Evolutionary conservation across 768 basidiomycete species (phyloP), one percentile per base, ranked within the genome.

Genomic region (Trametes coccinea): DNA sequence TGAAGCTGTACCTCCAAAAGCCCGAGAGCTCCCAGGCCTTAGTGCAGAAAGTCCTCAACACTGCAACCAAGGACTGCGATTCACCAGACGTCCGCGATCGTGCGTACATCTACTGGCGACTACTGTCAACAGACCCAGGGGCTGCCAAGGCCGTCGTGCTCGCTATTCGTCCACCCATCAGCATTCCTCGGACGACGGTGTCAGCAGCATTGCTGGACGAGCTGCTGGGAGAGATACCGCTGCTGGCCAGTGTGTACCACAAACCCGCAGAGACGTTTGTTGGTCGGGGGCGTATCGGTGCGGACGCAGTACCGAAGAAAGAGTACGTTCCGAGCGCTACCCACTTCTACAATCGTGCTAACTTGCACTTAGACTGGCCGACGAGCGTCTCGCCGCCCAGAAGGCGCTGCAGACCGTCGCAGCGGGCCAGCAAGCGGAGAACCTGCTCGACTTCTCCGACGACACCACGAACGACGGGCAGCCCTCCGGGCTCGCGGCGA

Each of bases 51-150:
- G 88, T 98, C 2, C 77, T 98, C 44, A 88, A 92, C 63, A 95
- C 93, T 0, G 97, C 97, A 0, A 99, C 97, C 3, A 98, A 95
- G 71, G 94, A 95, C 67, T 97, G 95, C 67, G 97, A 99, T 69
- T 95, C 90, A 5, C 93, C 97, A 11, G 96, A 98, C 72, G 93
- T 99, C 14, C 84, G 97, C 44, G 97, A 99, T 73, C 83, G 95
- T 51, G 97, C 97, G 1, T 99, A 98, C 71, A 96, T 98, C 43
- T 98, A 98, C 70, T 99, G 97, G 97, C 82, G 97, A 62, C 71
- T 99, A 64, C 74, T 99, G 30, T 96, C 93, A 5, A 95, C 93
- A 58, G 96, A 99, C 73, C 93, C 95, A 0, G 92, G 86, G 2
- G 94, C 96, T 16, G 96, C 97, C 30, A 41, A 90, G 89, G 79